Percentiles rank a stretch among this genome's conserved stretches.
phyloP scores from a whole-genome alignment of 2,329 filamentous ascomycete species.

The Alternaria gaisen region DNA sequence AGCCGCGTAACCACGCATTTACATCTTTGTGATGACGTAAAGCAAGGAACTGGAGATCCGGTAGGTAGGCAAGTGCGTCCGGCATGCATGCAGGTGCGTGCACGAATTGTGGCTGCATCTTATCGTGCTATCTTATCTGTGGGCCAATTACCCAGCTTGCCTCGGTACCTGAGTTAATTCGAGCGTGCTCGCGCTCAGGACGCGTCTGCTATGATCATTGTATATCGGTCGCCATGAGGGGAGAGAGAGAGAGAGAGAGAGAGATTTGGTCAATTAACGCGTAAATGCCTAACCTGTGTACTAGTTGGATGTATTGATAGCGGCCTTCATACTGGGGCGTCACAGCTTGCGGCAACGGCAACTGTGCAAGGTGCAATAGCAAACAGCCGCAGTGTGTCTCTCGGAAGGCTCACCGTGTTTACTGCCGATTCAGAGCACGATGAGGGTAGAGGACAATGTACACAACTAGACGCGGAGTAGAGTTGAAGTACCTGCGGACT shows the following conservation, averaged over 20 bases:
- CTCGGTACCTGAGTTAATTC: background rate
- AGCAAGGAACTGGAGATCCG: slow-evolving; percentile 5
- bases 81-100: slow-evolving; percentile 4
- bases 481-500: background rate
- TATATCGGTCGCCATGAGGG: background rate
- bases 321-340: background rate
- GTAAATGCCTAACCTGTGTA: background rate
- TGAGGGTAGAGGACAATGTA: background rate
- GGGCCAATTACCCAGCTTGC: background rate
- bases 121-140: slow-evolving; percentile 10
- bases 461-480: background rate
- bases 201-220: background rate
- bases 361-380: background rate
- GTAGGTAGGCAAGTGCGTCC: background rate
- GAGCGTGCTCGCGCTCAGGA: background rate
- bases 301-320: background rate
- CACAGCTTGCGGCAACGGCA: background rate
- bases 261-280: background rate
- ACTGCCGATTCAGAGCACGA: background rate
- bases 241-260: background rate
- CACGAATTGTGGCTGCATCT: slow-evolving; percentile 7
- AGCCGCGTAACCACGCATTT: slow-evolving; percentile 20
- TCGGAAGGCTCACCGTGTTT: background rate
- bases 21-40: slow-evolving; percentile 22
- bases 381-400: background rate